A percentile compares a stretch with the other conserved stretches of the same genome.
These are phyloP conservation scores for Serendipita sp. DNA, from an alignment of 768 basidiomycete species.

Conservation along the genomic window DNA sequence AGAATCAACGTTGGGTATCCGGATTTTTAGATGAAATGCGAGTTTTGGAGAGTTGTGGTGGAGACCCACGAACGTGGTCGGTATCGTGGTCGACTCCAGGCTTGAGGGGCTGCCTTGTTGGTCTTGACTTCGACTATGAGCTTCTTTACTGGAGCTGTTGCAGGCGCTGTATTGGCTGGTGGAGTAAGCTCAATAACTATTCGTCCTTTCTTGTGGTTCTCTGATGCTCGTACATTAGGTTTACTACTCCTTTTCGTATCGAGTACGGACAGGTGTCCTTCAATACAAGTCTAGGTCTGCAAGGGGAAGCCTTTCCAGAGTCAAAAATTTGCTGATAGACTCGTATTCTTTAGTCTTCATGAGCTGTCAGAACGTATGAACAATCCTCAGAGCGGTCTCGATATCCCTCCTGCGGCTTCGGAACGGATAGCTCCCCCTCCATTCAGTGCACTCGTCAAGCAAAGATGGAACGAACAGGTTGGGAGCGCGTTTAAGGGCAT, in stretches of 20 bases:
- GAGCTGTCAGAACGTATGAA: background rate
- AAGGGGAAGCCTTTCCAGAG: too few relatives aligned
- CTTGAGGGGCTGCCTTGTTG: background rate
- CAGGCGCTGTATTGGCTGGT: background rate
- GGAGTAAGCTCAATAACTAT: background rate
- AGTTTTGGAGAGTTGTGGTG: background rate
- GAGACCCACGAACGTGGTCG: background rate
- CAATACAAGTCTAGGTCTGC: background rate
- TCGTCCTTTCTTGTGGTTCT: too few relatives aligned
- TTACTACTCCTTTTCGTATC: slow-evolving; percentile 5
- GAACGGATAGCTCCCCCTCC: slow-evolving; percentile 1
- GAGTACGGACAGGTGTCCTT: background rate
- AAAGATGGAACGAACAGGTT: slow-evolving; percentile 1
- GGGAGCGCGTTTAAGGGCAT: background rate
- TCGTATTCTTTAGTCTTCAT: background rate
- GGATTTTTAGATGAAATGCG: too few relatives aligned
- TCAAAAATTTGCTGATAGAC: too few relatives aligned
- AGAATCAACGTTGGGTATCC: background rate
- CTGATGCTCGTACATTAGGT: background rate
- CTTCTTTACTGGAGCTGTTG: background rate
- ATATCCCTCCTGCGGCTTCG: background rate
- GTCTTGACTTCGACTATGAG: background rate
- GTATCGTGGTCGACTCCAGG: background rate
- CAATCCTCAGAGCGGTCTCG: background rate
- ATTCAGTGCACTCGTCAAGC: background rate